Base-by-base conservation (phyloP, 805 yeast species). In the Kluyveromyces dobzhanskii region DNA sequence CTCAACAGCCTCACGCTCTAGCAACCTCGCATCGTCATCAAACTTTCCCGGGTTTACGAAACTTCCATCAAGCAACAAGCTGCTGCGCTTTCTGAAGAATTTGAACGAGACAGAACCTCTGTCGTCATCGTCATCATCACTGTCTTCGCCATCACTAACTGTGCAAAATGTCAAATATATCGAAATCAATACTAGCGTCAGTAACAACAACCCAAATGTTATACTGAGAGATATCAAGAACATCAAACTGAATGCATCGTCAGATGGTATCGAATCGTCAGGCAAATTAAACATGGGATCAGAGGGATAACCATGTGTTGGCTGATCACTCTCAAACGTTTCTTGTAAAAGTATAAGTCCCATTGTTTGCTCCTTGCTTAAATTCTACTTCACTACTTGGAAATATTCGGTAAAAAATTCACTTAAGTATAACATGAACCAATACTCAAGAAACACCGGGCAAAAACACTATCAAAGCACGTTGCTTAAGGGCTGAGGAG, bases 221-320 rank as follows among this genome's bases (percentile, higher is more conserved):
- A 59, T 59, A 0, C 62, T 56, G 24, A 59, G 32, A 38, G 62
- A 56, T 38, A 59, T 57, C 30, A 59, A 41, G 44, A 59, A 59
- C 12, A 57, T 61, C 13, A 59, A 29, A 40, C 61, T 59, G 8
- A 58, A 49, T 1, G 59, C 48, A n/a, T 49, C 62, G 12, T 53
- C 39, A 30, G 52, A 59, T 17, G 49, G 52, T 37, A 49, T 53
- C n/a, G 37, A 36, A 4, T 35, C 34, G 16, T 32, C 31, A 4
- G 45, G 45, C 6, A 41, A 37, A 4, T 32, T 31, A 19, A 39
- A 35, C 19, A 39, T 19, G 13, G 42, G 40, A 19, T 21, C 24
- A 21, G 24, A 21, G 9, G 24, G 24, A 21, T 6, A 21, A 6
- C 24, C 24, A 6, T 21, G 24, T 21, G 9, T 21, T 21, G 24